Percentiles rank a stretch among this genome's conserved stretches.
phyloP scores from a whole-genome alignment of 2,329 filamentous ascomycete genomes.

The Colletotrichum abscissum region DNA sequence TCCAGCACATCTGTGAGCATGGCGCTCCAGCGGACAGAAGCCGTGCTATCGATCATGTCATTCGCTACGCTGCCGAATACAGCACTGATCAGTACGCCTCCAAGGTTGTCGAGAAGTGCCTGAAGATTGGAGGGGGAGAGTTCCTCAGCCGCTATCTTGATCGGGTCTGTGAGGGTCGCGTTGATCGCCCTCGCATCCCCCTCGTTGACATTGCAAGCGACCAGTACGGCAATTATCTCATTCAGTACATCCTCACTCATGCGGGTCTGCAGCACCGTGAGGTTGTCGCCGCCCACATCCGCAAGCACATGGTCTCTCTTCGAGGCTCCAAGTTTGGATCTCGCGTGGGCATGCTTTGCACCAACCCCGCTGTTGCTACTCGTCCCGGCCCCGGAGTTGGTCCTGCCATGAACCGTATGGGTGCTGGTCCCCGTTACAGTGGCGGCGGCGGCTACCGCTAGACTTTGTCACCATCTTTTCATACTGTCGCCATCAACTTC shows the following conservation, averaged over 20 bases:
- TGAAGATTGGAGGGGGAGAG: slow-evolving; percentile 93
- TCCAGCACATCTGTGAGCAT: slow-evolving; percentile 98
- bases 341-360: slow-evolving; percentile 98
- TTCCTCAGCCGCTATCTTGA: slow-evolving; percentile 94
- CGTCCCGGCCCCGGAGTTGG: slow-evolving; percentile 88
- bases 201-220: slow-evolving; percentile 98
- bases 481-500: slow-evolving; percentile 11
- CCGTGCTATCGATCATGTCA: slow-evolving; percentile 94
- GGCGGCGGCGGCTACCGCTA: slow-evolving; percentile 65
- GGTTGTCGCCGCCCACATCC: slow-evolving; percentile 91
- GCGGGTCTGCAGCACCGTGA: slow-evolving; percentile 90
- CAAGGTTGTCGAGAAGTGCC: slow-evolving; percentile 98
- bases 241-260: slow-evolving; percentile 96
- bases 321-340: slow-evolving; percentile 98
- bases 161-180: slow-evolving; percentile 90
- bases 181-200: slow-evolving; percentile 93
- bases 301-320: slow-evolving; percentile 99
- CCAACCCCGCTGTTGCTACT: slow-evolving; percentile 90
- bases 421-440: slow-evolving; percentile 66
- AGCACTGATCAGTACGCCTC: slow-evolving; percentile 99
- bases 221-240: slow-evolving; percentile 98
- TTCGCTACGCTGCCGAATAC: slow-evolving; percentile 93
- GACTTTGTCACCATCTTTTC: slow-evolving; percentile 32
- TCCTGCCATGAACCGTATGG: slow-evolving; percentile 70
- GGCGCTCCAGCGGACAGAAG: slow-evolving; percentile 90